Evolutionary conservation across 176 grass and related monocot genomes (phyloP), one percentile per base, ranked within the genome.

Genomic region (Zea luxurians): DNA sequence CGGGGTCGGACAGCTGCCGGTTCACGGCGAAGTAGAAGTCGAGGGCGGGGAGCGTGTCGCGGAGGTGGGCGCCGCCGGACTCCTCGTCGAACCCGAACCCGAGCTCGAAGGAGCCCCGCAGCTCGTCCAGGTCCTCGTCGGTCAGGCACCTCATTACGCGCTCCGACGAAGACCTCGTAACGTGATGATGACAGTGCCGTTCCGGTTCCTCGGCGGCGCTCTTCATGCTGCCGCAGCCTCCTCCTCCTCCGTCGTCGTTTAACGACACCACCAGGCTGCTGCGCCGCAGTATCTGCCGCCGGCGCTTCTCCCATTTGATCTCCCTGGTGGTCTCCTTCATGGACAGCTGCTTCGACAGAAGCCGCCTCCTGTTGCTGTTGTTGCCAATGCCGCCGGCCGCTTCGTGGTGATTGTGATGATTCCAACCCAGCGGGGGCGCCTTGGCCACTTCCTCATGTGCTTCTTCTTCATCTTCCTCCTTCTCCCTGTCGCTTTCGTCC

Each of bases 61-160:
- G 74, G 27, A 84, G 86, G 66, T 84, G 38, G 4, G 73, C 55
- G 1, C 57, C 64, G 1, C 86, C 82, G 13, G 63, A 57, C 70
- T 77, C 86, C 82, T 89, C 82, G 41, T 89, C 66, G 48, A 89
- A 89, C 4, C 86, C 65, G 13, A 89, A 89, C 3, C 86, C 77
- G 11, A 89, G 86, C 86, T 89, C 77, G 13, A 89, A 59, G 16
- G 82, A 84, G 8, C 71, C 86, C 40, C 82, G 68, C 64, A 89
- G 71, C 64, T 89, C 86, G 64, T 89, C 86, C 1, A 76, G 82
- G 66, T 89, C 86, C 65, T 77, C 86, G 36, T 84, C 86, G 45
- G 82, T 88, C 0, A 88, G 59, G 71, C 81, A 71, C 37, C 81
- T 37, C 46, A 60, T 45, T 20, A 41, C 54, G 35, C 62, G 17